phyloP scores from a whole-genome alignment of 805 yeast species.

The Suhomyces sp. region DNA sequence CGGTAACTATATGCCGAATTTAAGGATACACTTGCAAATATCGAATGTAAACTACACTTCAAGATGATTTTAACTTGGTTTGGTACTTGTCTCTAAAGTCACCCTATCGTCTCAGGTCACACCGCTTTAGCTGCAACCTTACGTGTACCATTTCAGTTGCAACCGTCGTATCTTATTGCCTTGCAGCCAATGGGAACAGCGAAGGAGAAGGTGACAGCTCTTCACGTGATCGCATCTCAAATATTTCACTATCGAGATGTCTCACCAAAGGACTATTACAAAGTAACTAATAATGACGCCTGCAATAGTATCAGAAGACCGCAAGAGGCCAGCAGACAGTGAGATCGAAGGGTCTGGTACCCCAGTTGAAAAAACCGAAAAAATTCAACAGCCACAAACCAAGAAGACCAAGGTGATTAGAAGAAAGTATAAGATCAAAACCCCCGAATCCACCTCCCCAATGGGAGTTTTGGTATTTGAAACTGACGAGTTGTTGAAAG shows the following conservation, averaged over 20 bases:
- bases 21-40: no score
- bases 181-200: not conserved
- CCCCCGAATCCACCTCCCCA: conserved; percentile 73
- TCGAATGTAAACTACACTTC: no score
- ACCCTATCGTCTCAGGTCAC: no score
- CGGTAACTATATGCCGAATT: no score
- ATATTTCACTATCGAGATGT: not conserved
- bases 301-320: conserved; percentile 2
- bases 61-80: no score
- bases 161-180: no score
- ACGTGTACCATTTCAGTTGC: no score
- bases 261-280: not conserved
- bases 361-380: conserved; percentile 8
- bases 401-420: conserved; percentile 19
- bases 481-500: conserved; percentile 55
- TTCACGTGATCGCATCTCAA: conserved; percentile 1
- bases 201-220: not conserved
- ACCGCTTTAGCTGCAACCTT: no score
- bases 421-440: conserved; percentile 60
- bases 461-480: conserved; percentile 76
- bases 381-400: not conserved
- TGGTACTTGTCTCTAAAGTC: no score
- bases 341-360: not conserved
- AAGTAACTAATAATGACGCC: conserved; percentile 1
- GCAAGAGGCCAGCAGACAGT: conserved; percentile 1